Percentiles rank a stretch among this genome's conserved stretches.
These are phyloP conservation scores for Helminthosporium solani DNA, from an alignment of 2,329 filamentous ascomycete species.

Conservation along the genomic window DNA sequence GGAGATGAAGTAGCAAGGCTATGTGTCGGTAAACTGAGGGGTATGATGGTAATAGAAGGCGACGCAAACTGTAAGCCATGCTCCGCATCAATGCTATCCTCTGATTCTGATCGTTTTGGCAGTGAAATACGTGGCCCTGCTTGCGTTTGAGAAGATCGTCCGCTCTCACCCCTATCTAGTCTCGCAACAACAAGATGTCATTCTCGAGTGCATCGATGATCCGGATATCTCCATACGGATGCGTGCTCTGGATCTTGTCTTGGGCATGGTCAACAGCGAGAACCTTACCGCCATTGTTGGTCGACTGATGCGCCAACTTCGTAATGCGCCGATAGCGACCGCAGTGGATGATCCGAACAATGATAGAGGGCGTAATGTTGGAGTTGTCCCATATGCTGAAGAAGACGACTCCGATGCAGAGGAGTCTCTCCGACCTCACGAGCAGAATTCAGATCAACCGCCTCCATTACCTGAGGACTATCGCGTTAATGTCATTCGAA, in stretches of 20 bases:
- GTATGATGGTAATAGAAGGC: constrained; percentile 90
- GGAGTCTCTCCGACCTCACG: constrained; percentile 54
- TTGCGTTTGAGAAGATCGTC: constrained; percentile 96
- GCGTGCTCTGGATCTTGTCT: constrained; percentile 85
- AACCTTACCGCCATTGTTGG: constrained; percentile 83
- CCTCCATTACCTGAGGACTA: constrained; percentile 82
- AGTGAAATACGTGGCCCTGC: constrained; percentile 96
- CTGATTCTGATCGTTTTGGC: constrained; percentile 16
- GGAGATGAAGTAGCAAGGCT: constrained; percentile 89
- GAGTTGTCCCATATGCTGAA: constrained; percentile 53
- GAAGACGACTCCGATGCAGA: constrained; percentile 60
- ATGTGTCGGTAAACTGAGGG: constrained; percentile 88
- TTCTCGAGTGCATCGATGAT: constrained; percentile 94
- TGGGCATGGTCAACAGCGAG: constrained; percentile 88
- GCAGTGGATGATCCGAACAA: constrained; percentile 47
- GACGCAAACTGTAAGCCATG: constrained; percentile 79
- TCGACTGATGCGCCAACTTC: constrained; percentile 80
- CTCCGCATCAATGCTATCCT: constrained; percentile 13
- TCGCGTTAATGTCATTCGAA: constrained; percentile 74
- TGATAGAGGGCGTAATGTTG: constrained; percentile 47
- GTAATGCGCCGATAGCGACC: constrained; percentile 62
- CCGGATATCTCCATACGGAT: constrained; percentile 93
- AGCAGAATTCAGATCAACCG: constrained; percentile 50
- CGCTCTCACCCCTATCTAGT: constrained; percentile 84
- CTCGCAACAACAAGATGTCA: constrained; percentile 90